phyloP scores from a whole-genome alignment of 2,329 filamentous ascomycete species.

The Fusarium brachygibbosum region DNA sequence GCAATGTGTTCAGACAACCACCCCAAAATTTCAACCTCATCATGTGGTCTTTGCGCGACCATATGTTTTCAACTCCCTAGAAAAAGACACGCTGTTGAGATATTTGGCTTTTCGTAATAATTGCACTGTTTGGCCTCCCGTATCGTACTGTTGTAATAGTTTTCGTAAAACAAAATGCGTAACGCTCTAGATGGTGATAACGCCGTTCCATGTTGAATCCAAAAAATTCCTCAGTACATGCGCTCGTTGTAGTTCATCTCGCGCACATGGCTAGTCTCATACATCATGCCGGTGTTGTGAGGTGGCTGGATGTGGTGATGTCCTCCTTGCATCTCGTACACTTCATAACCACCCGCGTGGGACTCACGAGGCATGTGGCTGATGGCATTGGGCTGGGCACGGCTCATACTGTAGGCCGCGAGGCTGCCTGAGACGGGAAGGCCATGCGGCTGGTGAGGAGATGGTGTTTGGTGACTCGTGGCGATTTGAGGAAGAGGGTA shows the following conservation, averaged over 20 bases:
- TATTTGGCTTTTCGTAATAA: conserved; percentile 29
- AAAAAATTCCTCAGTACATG: conserved; percentile 56
- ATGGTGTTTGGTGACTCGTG: conserved; percentile 37
- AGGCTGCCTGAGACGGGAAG: conserved; percentile 50
- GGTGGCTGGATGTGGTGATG: conserved; percentile 43
- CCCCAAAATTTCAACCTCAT: conserved; percentile 36
- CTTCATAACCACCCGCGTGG: conserved; percentile 56
- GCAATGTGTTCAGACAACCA: conserved; percentile 45
- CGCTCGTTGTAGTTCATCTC: conserved; percentile 60
- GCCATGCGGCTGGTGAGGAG: conserved; percentile 42
- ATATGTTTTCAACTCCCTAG: conserved; percentile 36
- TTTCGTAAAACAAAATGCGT: conserved; percentile 24
- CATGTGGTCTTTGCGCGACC: conserved; percentile 22
- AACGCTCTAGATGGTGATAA: conserved; percentile 12
- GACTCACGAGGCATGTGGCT: conserved; percentile 51
- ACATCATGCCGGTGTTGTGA: conserved; percentile 53
- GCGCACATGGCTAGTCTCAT: conserved; percentile 60
- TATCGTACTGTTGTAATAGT: conserved; percentile 40
- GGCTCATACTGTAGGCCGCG: conserved; percentile 53
- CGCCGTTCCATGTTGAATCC: conserved; percentile 15
- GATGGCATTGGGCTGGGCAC: conserved; percentile 46
- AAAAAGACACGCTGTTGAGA: conserved; percentile 32
- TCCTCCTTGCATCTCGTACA: conserved; percentile 63
- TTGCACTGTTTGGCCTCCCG: conserved; percentile 43
- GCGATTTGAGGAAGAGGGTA: conserved; percentile 50